Evolutionary conservation across 768 basidiomycete species (phyloP).

Genomic region (Tulasnella calospora): DNA sequence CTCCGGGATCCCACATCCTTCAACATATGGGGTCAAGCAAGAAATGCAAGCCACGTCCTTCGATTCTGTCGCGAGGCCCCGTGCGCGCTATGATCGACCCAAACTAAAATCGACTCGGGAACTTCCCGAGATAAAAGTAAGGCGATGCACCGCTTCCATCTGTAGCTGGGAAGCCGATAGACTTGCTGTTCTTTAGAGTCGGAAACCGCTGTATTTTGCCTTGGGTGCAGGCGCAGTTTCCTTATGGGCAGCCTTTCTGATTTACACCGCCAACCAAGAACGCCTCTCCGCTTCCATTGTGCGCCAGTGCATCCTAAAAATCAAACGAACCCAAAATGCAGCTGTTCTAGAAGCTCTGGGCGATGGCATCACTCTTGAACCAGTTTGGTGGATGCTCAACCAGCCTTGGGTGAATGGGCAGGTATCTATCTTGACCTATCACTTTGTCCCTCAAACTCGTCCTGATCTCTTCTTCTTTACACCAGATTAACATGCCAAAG

Average conservation of each 20-base stretch:
- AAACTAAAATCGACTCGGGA: conserved; percentile 20
- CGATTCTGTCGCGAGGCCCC: background rate
- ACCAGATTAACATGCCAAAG: conserved; percentile 23
- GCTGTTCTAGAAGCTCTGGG: conserved; percentile 23
- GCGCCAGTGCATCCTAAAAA: conserved; percentile 23
- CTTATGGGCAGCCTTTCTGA: conserved; percentile 28
- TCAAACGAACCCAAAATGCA: conserved; percentile 19
- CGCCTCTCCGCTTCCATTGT: conserved; percentile 29
- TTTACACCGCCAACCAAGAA: conserved; percentile 30
- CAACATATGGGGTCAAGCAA: conserved; percentile 20
- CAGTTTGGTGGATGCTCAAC: conserved; percentile 26
- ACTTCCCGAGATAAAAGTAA: conserved; percentile 24
- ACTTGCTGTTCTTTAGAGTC: conserved; percentile 1
- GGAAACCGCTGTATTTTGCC: conserved; percentile 21
- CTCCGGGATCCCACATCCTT: conserved; percentile 20
- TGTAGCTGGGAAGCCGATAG: background rate
- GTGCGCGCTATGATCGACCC: conserved; percentile 17
- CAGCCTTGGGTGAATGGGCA: conserved; percentile 28
- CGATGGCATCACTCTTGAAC: conserved; percentile 24
- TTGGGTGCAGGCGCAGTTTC: conserved; percentile 25
- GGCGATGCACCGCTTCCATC: background rate
- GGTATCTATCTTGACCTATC: conserved; percentile 8
- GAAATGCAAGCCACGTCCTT: conserved; percentile 7
- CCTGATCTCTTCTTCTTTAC: conserved; percentile 1
- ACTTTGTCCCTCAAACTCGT: background rate